Percentiles rank a stretch among this genome's conserved stretches.
Evolutionary conservation across 2,329 filamentous ascomycete genomes (phyloP).

Genomic region (Rhinocladiella similis): DNA sequence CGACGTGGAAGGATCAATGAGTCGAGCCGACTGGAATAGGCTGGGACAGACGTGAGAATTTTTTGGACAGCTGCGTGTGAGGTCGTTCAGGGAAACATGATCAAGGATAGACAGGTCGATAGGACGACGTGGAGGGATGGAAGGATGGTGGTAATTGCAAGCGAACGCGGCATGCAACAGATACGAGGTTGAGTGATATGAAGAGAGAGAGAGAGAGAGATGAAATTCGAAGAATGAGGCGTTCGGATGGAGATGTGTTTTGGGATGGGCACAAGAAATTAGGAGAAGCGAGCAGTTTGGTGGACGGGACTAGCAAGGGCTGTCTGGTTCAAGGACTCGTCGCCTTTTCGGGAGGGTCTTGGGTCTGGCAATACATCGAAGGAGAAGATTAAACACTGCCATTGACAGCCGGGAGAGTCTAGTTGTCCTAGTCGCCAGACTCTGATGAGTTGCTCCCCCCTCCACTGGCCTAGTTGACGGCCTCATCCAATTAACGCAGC

Average conservation of each 20-base stretch:
- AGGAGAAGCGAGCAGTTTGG: conserved; percentile 14
- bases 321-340: neutral
- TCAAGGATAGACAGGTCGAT: conserved; percentile 10
- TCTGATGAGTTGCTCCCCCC: neutral
- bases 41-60: neutral
- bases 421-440: neutral
- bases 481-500: conserved; percentile 2
- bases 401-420: conserved; percentile 1
- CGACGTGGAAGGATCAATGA: neutral
- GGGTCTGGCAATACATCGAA: neutral
- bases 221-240: conserved; percentile 5
- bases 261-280: conserved; percentile 21
- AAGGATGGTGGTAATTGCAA: conserved; percentile 7
- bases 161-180: conserved; percentile 8
- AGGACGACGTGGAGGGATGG: conserved; percentile 10
- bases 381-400: neutral
- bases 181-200: conserved; percentile 4
- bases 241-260: conserved; percentile 9
- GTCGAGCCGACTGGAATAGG: neutral
- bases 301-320: neutral
- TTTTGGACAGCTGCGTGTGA: neutral
- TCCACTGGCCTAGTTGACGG: no score
- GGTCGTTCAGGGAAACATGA: conserved; percentile 1
- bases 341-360: no score
- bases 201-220: conserved; percentile 11